Evolutionary conservation across 2,329 filamentous ascomycete species (phyloP).

Genomic region (Sporothrix curviconia): DNA sequence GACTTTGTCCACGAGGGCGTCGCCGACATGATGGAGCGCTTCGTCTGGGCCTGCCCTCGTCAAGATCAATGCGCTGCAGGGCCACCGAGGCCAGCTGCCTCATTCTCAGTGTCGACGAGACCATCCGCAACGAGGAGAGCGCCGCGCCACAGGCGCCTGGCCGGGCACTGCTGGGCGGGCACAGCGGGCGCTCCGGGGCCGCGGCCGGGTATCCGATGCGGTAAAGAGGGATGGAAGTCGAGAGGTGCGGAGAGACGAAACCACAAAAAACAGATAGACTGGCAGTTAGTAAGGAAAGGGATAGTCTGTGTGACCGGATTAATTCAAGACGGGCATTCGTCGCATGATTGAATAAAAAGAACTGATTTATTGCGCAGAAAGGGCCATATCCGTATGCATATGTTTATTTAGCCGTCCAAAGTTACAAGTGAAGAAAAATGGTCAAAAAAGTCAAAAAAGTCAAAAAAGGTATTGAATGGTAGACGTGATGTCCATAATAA

Average conservation of each 20-base stretch:
- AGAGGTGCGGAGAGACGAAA: conserved; percentile 17
- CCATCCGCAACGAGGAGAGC: conserved; percentile 96
- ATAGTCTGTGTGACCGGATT: too few relatives aligned
- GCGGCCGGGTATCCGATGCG: conserved; percentile 82
- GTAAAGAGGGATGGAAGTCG: conserved; percentile 33
- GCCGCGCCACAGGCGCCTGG: conserved; percentile 73
- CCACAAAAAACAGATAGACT: background rate
- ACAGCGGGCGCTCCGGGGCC: conserved; percentile 76
- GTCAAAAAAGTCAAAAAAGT: background rate
- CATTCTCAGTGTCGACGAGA: conserved; percentile 95
- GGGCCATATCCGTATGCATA: too few relatives aligned
- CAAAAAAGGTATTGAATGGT: too few relatives aligned
- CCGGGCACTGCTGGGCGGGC: conserved; percentile 70
- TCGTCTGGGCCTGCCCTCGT: conserved; percentile 94
- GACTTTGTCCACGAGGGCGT: conserved; percentile 92
- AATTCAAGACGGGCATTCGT: too few relatives aligned
- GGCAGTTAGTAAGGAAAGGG: too few relatives aligned
- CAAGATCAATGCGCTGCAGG: conserved; percentile 95
- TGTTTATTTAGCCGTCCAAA: too few relatives aligned
- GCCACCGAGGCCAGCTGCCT: conserved; percentile 92
- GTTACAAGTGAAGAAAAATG: background rate
- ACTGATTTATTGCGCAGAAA: too few relatives aligned
- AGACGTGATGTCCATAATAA: too few relatives aligned
- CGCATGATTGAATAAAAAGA: too few relatives aligned
- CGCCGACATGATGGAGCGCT: conserved; percentile 86